phyloP scores from a whole-genome alignment of 495 filamentous ascomycete genomes.

The Penicillium canariense region DNA sequence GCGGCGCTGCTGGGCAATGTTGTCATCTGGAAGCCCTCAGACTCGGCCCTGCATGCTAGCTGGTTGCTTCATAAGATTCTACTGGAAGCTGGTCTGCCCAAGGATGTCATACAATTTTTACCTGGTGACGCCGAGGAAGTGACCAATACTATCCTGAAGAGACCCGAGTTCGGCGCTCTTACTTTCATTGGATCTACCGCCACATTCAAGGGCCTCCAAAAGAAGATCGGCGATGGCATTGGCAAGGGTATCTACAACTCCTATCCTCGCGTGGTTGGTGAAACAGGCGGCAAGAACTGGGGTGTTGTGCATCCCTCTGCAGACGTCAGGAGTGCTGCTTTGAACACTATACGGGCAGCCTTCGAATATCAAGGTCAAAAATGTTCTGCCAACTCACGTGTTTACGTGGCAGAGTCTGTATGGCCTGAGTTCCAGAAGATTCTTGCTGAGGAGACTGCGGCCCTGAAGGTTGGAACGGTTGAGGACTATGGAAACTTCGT shows the following conservation, averaged over 20 bases:
- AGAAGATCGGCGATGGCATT: conserved; percentile 66
- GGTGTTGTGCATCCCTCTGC: conserved; percentile 73
- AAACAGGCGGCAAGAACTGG: conserved; percentile 90
- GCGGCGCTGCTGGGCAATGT: conserved; percentile 80
- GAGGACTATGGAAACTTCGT: conserved; percentile 63
- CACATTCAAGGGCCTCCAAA: conserved; percentile 72
- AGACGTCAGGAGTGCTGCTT: conserved; percentile 67
- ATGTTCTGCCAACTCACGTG: conserved; percentile 75
- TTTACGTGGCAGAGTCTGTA: conserved; percentile 66
- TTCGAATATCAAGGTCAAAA: conserved; percentile 91
- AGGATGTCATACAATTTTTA: conserved; percentile 77
- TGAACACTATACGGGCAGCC: conserved; percentile 76
- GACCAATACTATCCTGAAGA: conserved; percentile 63
- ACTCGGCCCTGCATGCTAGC: conserved; percentile 70
- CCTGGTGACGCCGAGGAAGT: conserved; percentile 74
- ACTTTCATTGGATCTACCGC: conserved; percentile 77
- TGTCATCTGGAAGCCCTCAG: conserved; percentile 83
- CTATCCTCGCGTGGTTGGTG: conserved; percentile 78
- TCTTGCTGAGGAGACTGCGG: conserved; percentile 39
- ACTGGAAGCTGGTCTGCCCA: conserved; percentile 75
- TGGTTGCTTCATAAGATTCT: conserved; percentile 77
- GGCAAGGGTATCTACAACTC: conserved; percentile 63
- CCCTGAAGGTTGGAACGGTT: conserved; percentile 51
- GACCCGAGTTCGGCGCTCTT: conserved; percentile 68
- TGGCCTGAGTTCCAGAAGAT: conserved; percentile 59